Evolutionary conservation across 306 rosid species (phyloP), one percentile per base, ranked within the genome.

Genomic region (Begonia loranthoides): DNA sequence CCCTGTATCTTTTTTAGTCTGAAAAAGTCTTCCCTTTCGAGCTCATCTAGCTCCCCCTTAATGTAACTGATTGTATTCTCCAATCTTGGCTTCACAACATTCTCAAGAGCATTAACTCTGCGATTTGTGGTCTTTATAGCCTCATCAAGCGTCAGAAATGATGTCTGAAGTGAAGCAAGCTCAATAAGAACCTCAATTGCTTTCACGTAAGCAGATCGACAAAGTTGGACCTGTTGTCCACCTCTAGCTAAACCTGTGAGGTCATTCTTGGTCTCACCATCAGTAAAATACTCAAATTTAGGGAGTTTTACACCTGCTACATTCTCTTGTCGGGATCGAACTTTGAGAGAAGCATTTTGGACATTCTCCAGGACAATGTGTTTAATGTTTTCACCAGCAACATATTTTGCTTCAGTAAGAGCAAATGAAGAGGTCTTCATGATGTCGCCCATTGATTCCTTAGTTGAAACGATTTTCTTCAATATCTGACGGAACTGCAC

Each of bases 241-340:
- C 94, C 94, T 43, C 94, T 65, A 6, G 89, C 94, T 71, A 87
- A 67, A 39, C 96, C 96, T 2, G 94, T 80, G 10, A 83, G 81
- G 51, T 78, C 94, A 11, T 70, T 80, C 87, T 87, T 83, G 3
- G 68, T 73, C 46, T 87, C 84, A 0, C 71, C 78, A 12, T 78
- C 83, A 12, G 64, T 51, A 22, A 80, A 69, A 45, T 80, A 80
- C 38, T 83, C 96, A 10, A 83, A 87, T 51, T 87, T 87, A 1
- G 96, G 96, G 22, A 87, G 89, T 78, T 67, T 87, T 7, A 87
- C 96, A n/a, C 96, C 94, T 10, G 96, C 96, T 1, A 87, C 43
- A 14, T 80, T 80, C 69, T 87, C 90, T 56, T 77, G 81, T 19
- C 73, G 70, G 43, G 87, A 87, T 4, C 90, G 88, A 21, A 87